Evolutionary conservation across 768 basidiomycete species (phyloP).

Genomic region (Mycena metata): DNA sequence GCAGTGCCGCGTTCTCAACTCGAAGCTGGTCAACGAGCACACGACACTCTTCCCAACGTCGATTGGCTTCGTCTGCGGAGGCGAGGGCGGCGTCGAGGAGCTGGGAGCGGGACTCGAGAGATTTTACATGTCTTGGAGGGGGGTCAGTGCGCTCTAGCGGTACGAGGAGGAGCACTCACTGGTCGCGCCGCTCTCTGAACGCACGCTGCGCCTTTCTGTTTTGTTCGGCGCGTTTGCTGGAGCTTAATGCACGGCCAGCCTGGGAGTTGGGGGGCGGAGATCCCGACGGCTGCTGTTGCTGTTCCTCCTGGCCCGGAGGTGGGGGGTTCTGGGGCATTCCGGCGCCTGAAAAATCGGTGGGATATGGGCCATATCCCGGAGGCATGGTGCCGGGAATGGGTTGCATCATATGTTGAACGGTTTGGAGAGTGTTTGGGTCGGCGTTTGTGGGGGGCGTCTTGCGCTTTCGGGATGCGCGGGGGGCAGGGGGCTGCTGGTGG

Average conservation of each 20-base stretch:
- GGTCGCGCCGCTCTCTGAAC: slow-evolving; percentile 90
- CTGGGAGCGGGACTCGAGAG: slow-evolving; percentile 87
- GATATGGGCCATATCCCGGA: slow-evolving; percentile 61
- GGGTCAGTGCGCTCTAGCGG: slow-evolving; percentile 30
- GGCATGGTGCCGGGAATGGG: slow-evolving; percentile 58
- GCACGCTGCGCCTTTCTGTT: slow-evolving; percentile 95
- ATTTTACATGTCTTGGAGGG: slow-evolving; percentile 82
- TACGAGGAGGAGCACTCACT: slow-evolving; percentile 63
- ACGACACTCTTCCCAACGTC: slow-evolving; percentile 93
- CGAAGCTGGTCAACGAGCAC: slow-evolving; percentile 89
- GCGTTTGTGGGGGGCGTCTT: slow-evolving; percentile 69
- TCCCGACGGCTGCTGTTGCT: slow-evolving; percentile 46
- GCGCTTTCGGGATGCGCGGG: slow-evolving; percentile 71
- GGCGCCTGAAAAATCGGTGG: slow-evolving; percentile 67
- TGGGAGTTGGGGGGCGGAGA: slow-evolving; percentile 46
- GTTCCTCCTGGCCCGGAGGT: slow-evolving; percentile 42
- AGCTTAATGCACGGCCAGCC: slow-evolving; percentile 73
- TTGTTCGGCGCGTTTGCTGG: slow-evolving; percentile 92
- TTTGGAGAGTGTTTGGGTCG: slow-evolving; percentile 47
- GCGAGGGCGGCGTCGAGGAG: slow-evolving; percentile 88
- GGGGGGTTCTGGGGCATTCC: slow-evolving; percentile 55
- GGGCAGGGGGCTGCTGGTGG: slow-evolving; percentile 55
- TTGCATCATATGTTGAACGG: slow-evolving; percentile 59
- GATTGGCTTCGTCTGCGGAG: slow-evolving; percentile 89
- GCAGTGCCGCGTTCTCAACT: slow-evolving; percentile 84